Percentiles rank a stretch among this genome's conserved stretches.
Evolutionary conservation across 306 rosid genomes (phyloP).

Genomic region (Nissolia schottii): DNA sequence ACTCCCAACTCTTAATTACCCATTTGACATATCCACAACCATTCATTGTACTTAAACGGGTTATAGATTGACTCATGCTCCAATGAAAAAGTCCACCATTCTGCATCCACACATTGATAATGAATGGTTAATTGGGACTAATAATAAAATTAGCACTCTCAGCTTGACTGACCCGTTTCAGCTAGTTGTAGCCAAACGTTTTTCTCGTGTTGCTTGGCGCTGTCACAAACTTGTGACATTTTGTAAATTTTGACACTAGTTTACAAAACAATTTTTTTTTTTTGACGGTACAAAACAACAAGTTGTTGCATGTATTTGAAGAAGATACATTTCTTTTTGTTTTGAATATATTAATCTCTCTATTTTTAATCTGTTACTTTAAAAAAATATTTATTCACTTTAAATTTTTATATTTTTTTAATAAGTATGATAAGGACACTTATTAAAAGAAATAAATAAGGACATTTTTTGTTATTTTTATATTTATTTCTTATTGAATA

Average conservation of each 20-base stretch:
- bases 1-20: background rate
- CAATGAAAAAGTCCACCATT: background rate
- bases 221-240: background rate
- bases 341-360: background rate
- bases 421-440: background rate
- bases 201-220: background rate
- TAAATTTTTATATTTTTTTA: too few species aligned
- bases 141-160: background rate
- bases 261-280: too few species aligned
- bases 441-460: conserved; percentile 14
- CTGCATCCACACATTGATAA: background rate
- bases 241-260: background rate
- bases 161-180: background rate
- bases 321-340: background rate
- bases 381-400: background rate
- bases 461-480: background rate
- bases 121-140: background rate
- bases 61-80: background rate
- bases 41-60: background rate
- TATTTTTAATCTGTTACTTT: background rate
- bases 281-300: too few species aligned
- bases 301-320: background rate
- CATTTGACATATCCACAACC: background rate
- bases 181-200: background rate
- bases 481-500: too few species aligned